phyloP scores from a whole-genome alignment of 805 yeast species.

The Ogataea allantospora region DNA sequence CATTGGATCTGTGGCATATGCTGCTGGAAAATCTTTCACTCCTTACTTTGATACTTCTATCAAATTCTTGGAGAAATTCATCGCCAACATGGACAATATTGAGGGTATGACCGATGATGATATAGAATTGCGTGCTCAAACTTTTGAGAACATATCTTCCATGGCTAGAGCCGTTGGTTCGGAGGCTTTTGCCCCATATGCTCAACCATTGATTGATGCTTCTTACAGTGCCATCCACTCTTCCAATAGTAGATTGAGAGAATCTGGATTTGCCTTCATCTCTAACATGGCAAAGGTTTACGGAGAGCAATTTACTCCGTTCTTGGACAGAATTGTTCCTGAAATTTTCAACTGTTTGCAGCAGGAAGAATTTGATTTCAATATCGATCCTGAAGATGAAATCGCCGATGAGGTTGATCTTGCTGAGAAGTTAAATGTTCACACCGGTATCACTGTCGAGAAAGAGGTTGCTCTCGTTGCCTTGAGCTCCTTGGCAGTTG shows the following conservation, averaged over 20 bases:
- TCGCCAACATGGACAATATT: constrained; percentile 59
- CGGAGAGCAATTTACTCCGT: constrained; percentile 84
- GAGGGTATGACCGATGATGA: constrained; percentile 87
- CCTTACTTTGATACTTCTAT: constrained; percentile 86
- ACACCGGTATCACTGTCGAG: constrained; percentile 93
- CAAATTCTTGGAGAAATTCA: constrained; percentile 76
- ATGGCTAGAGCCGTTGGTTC: constrained; percentile 97
- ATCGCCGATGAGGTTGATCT: constrained; percentile 56
- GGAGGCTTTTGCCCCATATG: constrained; percentile 79
- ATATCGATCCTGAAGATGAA: constrained; percentile 53
- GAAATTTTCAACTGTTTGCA: constrained; percentile 78
- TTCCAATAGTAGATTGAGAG: constrained; percentile 83
- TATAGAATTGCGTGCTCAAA: constrained; percentile 84
- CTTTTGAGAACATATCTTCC: constrained; percentile 90
- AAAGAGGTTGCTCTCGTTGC: constrained; percentile 95
- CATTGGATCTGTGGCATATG: constrained; percentile 95
- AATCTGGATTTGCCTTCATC: constrained; percentile 90
- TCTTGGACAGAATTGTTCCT: constrained; percentile 79
- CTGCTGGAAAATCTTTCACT: constrained; percentile 82
- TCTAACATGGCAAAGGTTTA: constrained; percentile 94
- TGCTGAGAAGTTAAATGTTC: constrained; percentile 75
- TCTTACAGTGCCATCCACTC: constrained; percentile 77
- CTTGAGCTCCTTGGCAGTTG: constrained; percentile 80
- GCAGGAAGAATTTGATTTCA: constrained; percentile 79
- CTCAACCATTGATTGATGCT: constrained; percentile 84